Base-by-base conservation (phyloP, 2,329 filamentous ascomycete genomes). In the Ploettnerulaceae sp. region DNA sequence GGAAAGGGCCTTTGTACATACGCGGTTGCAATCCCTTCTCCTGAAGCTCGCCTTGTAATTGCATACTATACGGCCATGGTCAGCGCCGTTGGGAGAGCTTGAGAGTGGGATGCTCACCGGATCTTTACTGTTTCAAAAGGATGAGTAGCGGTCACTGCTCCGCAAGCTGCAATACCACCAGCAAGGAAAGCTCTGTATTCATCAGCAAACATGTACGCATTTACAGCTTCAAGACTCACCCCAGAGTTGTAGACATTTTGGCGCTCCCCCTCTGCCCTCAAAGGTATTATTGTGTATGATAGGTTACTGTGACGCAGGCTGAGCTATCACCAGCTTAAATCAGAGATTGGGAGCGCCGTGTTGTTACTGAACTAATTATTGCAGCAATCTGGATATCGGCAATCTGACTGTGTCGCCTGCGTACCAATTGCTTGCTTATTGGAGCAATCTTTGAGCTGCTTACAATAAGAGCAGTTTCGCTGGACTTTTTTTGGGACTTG, bases 71-170 rank as follows among this genome's bases (percentile, higher is more conserved):
- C 20, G 15, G n/a, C 25, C 31, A 60, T 38, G 57, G 52, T 33
- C 31, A 61, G 42, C 56, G 48, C 24, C 14, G n/a, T 7, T 31
- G 28, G 17, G 21, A 21, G 32, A 34, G 18, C 24, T 11, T 18
- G 11, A 18, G 26, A 33, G 26, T 38, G 22, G 36, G 20, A 43
- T 31, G 32, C 45, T 75, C 64, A 90, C 85, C 90, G 86, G 65
- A 97, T 97, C 79, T 98, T 98, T 66, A 98, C 89, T 9, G 91
- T 97, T 71, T 98, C 93, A 71, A 97, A 97, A 47, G 90, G 90
- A 69, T 98, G 93, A 40, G 93, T 97, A 56, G 94, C 90, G 31
- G 91, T 97, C 48, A 98, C 93, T 56, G 93, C 93, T 64, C 93
- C 93, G 71, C 91, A 97, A 56, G 93, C 93, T 64, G 93, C 93